Evolutionary conservation across 108 stramenopile species (phyloP).

Genomic region (Skeletonema tropicum): DNA sequence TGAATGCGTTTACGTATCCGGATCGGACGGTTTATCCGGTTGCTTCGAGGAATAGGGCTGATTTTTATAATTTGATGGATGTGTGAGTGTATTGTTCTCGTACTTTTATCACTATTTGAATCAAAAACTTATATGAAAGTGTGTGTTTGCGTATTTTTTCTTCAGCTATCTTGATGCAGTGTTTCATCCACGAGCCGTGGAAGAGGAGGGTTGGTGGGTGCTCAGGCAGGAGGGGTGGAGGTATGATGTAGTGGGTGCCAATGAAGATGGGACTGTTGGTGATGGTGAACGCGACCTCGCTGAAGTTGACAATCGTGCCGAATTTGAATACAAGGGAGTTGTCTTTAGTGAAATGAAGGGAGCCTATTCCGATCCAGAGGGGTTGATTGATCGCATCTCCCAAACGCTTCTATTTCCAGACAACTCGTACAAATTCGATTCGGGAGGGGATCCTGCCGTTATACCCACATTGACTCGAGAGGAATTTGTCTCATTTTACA

Average conservation of each 20-base stretch:
- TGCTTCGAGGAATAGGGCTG: constrained; percentile 64
- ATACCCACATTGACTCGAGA: constrained; percentile 85
- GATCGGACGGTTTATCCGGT: constrained; percentile 95
- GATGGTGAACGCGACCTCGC: constrained; percentile 2
- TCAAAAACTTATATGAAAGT: too few species aligned
- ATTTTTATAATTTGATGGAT: constrained; percentile 88
- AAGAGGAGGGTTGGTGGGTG: constrained; percentile 72
- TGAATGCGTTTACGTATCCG: constrained; percentile 94
- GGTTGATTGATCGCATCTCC: constrained; percentile 63
- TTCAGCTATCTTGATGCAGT: constrained; percentile 84
- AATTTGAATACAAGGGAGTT: constrained; percentile 82
- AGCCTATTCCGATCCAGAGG: constrained; percentile 87
- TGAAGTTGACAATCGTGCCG: constrained; percentile 13
- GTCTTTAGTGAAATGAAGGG: constrained; percentile 96
- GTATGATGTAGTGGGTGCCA: constrained; percentile 67
- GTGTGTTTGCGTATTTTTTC: too few species aligned
- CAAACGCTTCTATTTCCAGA: constrained; percentile 88
- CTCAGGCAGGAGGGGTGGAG: constrained; percentile 96
- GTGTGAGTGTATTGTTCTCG: constrained; percentile 48
- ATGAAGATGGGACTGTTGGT: constrained; percentile 7
- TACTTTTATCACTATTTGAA: too few species aligned
- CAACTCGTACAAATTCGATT: constrained; percentile 80
- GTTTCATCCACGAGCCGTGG: constrained; percentile 82
- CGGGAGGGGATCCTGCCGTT: constrained; percentile 87
- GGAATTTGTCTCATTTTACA: constrained; percentile 88